Evolutionary conservation across 179 eudicot genomes (phyloP), one percentile per base, ranked within the genome.

Genomic region (Camellia oleifera): DNA sequence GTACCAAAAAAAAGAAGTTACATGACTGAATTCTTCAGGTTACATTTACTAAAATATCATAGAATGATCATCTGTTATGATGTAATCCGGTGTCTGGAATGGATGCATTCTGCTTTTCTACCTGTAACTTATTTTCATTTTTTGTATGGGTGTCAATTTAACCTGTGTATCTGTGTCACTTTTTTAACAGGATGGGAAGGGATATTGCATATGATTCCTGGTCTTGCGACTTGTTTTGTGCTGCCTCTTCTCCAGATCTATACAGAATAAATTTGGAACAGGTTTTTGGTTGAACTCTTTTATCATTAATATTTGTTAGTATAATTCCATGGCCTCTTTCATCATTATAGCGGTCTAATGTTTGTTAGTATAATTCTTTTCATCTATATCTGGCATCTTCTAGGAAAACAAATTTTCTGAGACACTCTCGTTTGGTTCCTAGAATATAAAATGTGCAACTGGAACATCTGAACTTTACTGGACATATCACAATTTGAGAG

Each of bases 171-270:
- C 64, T 82, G 4, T 13, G 4, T 62, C 52, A 3, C 40, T 66
- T 80, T 74, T 77, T 74, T 69, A 72, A 69, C 87, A 95, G 98
- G 89, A 93, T 92, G 97, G 99, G 99, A 86, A 92, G 98, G 78
- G 95, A 94, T 89, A 84, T 94, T 63, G 86, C 86, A 72, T 96
- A 96, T 83, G 98, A 96, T 85, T 61, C 80, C 82, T 94, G 93
- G 94, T 94, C 98, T 23, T 96, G 99, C 80, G 99, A 96, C 83
- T 85, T 94, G 85, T 83, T 96, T 60, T 96, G 99, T 85, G 99
- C 98, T 80, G 99, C 96, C 85, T 96, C 99, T 57, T 96, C 99
- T 45, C 95, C 99, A 63, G 98, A 96, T 87, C 86, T 94, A 6
- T 96, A 92, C 82, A 90, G 99, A 83, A 96, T 96, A 68, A 96